Conservation (phyloP, 306 rosid species). For the Dryas alaskensis region DNA sequence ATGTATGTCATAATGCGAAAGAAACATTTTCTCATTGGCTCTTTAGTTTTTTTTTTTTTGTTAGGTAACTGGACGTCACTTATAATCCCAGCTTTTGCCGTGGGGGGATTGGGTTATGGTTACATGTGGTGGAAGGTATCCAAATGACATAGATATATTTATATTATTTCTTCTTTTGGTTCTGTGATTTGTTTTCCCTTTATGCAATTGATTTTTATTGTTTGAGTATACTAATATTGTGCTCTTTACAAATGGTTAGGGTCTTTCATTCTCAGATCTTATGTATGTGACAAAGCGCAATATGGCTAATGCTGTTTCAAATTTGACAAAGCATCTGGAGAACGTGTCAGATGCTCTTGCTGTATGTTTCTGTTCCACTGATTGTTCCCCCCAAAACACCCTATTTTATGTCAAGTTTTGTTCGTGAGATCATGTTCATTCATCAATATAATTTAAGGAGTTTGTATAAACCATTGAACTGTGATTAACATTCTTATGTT, state of each 20-base stretch:
- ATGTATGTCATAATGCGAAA: neutral
- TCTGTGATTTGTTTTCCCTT: conserved; percentile 10
- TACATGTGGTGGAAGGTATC: conserved; percentile 99
- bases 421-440: neutral
- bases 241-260: conserved; percentile 45
- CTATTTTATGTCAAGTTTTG: neutral
- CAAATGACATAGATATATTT: conserved; percentile 4
- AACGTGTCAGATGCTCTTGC: conserved; percentile 78
- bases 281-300: conserved; percentile 90
- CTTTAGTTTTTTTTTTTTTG: conserved; percentile 7
- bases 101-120: conserved; percentile 85
- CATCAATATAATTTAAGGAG: conserved; percentile 2
- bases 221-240: conserved; percentile 12
- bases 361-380: conserved; percentile 49
- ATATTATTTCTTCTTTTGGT: conserved; percentile 2
- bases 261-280: conserved; percentile 79
- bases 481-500: conserved; percentile 28
- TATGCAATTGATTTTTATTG: neutral
- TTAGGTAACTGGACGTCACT: conserved; percentile 74
- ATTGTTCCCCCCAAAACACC: neutral
- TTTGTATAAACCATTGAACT: neutral
- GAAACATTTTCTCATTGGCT: neutral
- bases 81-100: conserved; percentile 70
- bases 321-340: conserved; percentile 79
- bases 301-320: conserved; percentile 84